Evolutionary conservation across 306 rosid species (phyloP).

Genomic region (Senna tora): DNA sequence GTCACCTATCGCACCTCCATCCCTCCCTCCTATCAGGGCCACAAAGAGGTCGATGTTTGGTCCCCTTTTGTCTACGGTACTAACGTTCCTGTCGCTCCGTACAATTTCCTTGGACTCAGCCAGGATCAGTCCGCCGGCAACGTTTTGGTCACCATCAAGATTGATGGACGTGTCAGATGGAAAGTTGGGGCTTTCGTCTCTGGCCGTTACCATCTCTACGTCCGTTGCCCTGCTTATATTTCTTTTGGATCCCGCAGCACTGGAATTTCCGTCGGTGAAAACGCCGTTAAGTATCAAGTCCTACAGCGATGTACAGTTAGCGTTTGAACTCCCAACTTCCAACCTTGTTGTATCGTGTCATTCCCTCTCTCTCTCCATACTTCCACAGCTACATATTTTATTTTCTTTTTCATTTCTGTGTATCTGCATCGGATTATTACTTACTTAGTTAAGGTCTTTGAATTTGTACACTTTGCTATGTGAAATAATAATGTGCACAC

Average conservation of each 20-base stretch:
- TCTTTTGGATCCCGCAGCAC: constrained; percentile 39
- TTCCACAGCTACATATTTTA: not conserved
- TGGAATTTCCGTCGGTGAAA: constrained; percentile 50
- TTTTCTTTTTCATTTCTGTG: not conserved
- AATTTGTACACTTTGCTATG: constrained; percentile 51
- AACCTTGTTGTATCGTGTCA: not conserved
- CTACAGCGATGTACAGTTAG: constrained; percentile 70
- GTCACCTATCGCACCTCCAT: constrained; percentile 68
- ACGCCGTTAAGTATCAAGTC: constrained; percentile 78
- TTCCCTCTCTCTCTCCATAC: not conserved
- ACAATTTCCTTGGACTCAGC: constrained; percentile 44
- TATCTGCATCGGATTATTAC: constrained; percentile 6
- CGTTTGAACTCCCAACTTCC: constrained; percentile 42
- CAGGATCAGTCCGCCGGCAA: constrained; percentile 60
- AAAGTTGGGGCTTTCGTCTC: constrained; percentile 74
- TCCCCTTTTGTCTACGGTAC: constrained; percentile 84
- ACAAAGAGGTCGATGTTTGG: constrained; percentile 78
- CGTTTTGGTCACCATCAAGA: constrained; percentile 47
- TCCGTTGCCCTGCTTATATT: constrained; percentile 73
- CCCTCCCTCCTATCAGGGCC: constrained; percentile 83
- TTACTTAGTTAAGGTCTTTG: constrained; percentile 17
- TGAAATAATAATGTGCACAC: not conserved
- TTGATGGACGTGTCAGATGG: constrained; percentile 83
- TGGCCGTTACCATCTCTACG: constrained; percentile 68
- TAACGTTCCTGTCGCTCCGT: constrained; percentile 78